These are phyloP conservation scores for Lactifluus piperatus DNA, from an alignment of 768 basidiomycete genomes.

Conservation along the genomic window DNA sequence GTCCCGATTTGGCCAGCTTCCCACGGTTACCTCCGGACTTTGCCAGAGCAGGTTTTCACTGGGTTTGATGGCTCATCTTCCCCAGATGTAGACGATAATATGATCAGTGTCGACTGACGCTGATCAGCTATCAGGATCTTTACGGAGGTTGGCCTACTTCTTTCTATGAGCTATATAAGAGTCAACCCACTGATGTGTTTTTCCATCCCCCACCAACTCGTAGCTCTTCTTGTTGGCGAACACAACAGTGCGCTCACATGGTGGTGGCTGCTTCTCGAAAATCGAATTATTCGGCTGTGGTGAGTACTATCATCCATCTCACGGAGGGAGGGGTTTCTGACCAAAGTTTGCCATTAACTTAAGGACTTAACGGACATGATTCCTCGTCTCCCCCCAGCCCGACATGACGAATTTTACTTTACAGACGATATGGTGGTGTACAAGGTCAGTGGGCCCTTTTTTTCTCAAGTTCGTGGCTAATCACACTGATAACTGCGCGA, in stretches of 20 bases:
- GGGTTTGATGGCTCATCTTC: too few relatives aligned
- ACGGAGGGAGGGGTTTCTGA: background rate
- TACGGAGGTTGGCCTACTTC: too few relatives aligned
- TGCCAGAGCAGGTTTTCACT: too few relatives aligned
- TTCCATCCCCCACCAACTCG: too few relatives aligned
- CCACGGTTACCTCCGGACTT: too few relatives aligned
- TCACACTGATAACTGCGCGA: background rate
- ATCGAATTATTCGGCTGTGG: background rate
- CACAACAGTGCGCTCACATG: background rate
- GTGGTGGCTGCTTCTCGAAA: constrained; percentile 1
- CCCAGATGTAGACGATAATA: too few relatives aligned
- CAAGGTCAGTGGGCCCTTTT: constrained; percentile 4
- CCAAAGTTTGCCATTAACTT: background rate
- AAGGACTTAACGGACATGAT: too few relatives aligned
- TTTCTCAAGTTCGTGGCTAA: background rate
- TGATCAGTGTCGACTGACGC: too few relatives aligned
- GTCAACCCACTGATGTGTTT: too few relatives aligned
- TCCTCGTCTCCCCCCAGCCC: background rate
- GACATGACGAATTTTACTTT: constrained; percentile 16
- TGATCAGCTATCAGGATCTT: too few relatives aligned
- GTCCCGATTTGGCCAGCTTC: too few relatives aligned
- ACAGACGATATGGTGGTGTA: constrained; percentile 16
- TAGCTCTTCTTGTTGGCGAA: background rate
- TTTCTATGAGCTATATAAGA: too few relatives aligned
- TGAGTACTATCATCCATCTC: background rate